Base-by-base conservation (phyloP, 2,329 filamentous ascomycete genomes). In the Acephala macrosclerotiorum region DNA sequence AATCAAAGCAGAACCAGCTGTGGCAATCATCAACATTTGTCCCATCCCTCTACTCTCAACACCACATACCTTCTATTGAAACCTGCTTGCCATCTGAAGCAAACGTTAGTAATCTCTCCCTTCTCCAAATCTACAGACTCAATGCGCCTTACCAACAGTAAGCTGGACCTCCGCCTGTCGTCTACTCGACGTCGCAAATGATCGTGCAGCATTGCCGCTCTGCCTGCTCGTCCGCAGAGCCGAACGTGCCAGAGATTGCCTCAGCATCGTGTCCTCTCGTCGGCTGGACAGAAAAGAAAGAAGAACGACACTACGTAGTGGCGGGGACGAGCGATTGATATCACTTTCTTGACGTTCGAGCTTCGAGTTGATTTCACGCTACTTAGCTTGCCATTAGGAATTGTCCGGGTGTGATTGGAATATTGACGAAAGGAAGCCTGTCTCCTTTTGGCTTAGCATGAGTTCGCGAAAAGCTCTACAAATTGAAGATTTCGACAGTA, bases 1-100 rank as follows among this genome's bases (percentile, higher is more conserved):
- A 79, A 99, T 99, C 76, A 99, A 87, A 77, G 96, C 95, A 75
- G 96, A 96, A 73, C 95, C 95, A 82, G 95, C 95, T 97, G 79
- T 80, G 76, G 65, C 73, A 75, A 66, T 63, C 66, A 78, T 84
- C 76, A 84, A 78, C 68, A 71, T 60, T 36, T 66, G 55, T 58
- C 69, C 62, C 58, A 35, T 67, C 63, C 75, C 74, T 47, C 57
- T 55, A 18, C 58, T 38, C 60, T 26, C 57, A 14, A 61, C 69
- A 53, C 57, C 11, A 61, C 69, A 55, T 90, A 97, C 94, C 93
- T 92, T 97, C 94, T 80, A 99, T 94, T 70, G 94, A 97, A 64
- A 99, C 91, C 83, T 97, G 97, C 86, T 97, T 97, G 79, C 95
- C 96, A 88, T 99, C 95, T 94, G 78, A 53, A 73, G 68, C 68